These are phyloP conservation scores for Akebia trifoliata DNA, from an alignment of 164 flowering plant genomes.

Conservation along the genomic window DNA sequence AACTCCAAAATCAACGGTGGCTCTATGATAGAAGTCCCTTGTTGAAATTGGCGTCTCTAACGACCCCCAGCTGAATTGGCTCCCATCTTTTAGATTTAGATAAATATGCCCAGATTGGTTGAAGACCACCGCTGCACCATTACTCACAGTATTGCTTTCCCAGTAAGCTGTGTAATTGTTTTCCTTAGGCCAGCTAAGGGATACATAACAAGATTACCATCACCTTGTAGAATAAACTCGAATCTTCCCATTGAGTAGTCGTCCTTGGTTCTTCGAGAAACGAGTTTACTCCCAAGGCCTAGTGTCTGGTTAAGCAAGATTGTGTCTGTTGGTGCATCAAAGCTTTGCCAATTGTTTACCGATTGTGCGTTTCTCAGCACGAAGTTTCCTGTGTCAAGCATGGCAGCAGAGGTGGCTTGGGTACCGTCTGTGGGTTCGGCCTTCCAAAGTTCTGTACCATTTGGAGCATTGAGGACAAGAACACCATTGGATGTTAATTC, in stretches of 20 bases:
- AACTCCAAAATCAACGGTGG: constrained; percentile 36
- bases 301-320: too few species aligned
- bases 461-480: neutral
- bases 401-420: constrained; percentile 17
- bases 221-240: constrained; percentile 12
- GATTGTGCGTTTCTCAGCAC: constrained; percentile 14
- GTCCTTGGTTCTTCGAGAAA: constrained; percentile 15
- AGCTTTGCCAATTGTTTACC: constrained; percentile 21
- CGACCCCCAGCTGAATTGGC: neutral
- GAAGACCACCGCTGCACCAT: constrained; percentile 26
- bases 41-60: too few species aligned
- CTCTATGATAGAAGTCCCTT: constrained; percentile 34
- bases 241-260: too few species aligned
- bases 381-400: too few species aligned
- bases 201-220: constrained; percentile 33
- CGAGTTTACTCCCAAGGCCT: neutral
- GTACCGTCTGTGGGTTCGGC: neutral
- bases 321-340: constrained; percentile 28
- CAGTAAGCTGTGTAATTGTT: too few species aligned
- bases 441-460: too few species aligned
- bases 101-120: constrained; percentile 28
- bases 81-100: constrained; percentile 15
- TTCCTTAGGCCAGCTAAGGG: neutral
- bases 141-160: constrained; percentile 23
- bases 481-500: constrained; percentile 4